Base-by-base conservation (phyloP, 768 basidiomycete species). In the Tricholoma terreum region DNA sequence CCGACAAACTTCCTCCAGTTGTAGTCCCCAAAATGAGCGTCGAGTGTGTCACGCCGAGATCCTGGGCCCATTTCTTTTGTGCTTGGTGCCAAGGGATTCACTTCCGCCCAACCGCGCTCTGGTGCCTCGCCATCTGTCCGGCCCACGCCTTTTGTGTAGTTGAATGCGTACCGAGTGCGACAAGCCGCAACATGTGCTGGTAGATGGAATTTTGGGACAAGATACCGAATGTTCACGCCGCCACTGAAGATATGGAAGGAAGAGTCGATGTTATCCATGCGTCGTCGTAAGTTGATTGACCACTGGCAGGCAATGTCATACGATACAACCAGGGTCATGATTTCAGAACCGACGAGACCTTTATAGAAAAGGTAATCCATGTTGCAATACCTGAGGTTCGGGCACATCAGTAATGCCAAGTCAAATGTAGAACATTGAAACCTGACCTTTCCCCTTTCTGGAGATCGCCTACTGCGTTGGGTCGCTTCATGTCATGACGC, bases 391-490 rank as follows among this genome's bases (percentile, higher is more conserved):
- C 72, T 70, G 27, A n/a, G 11, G 6, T 17, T 30, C 31, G 10
- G 21, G 22, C 38, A 36, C 43, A 15, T 27, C 19, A 9, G 45
- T 4, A 9, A 21, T 6, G 14, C 42, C 4, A n/a, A 22, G 42
- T 6, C 45, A 17, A 48, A 12, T 22, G 43, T 21, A 12, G 30
- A 5, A 46, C 54, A 1, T 19, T 19, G 11, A 40, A 45, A 19
- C 19, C 64, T 4, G 60, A 73, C 75, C 65, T 27, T 65, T 76
- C 71, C 0, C 74, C 72, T 6, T 63, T 56, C 36, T 73, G 71
- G 1, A 74, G 58, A 56, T 72, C 69, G 1, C 65, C 71, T 7
- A 71, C 58, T 1, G 61, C 61, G 17, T 45, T 55, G 1, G 70
- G 67, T 0, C 63, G 61, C 9, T 68, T 65, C 60, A 73, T 61